Base-by-base conservation (phyloP, 345 rosid genomes). In the Cardamine occulta region DNA sequence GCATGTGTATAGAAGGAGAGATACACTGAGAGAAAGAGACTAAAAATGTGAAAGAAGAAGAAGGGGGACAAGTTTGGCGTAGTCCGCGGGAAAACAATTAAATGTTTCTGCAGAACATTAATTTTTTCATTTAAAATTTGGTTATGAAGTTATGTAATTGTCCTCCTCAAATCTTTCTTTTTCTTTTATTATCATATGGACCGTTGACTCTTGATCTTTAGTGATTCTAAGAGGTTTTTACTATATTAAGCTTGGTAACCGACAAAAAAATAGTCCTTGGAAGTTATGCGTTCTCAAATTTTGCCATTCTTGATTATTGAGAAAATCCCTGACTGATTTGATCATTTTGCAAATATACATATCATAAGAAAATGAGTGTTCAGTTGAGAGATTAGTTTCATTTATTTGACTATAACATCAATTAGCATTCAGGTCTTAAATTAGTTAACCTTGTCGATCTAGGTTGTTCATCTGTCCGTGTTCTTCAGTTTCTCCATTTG, bases 21-120 rank as follows among this genome's bases (percentile, higher is more conserved):
- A 49, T 29, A 28, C 40, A n/a, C 37, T 18, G 14, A 31, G 64
- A 42, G 47, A 69, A 58, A 44, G n/a, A 45, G 64, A 49, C 23
- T 39, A 21, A 21, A 53, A 53, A 21, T 34, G 64, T 51, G 21
- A 39, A 13, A 62, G 66, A 57, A n/a, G 49, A 53, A 56, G 61
- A 17, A 49, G 67, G 77, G 77, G 58, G 81, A 78, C 81, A 72
- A 72, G 80, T 70, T 63, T 70, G 71, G 65, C 80, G 75, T 77
- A 63, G 75, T 53, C 44, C 45, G 54, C 75, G 75, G 67, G 75
- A 58, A 75, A 71, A 31, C 42, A 19, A 59, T 71, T 71, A 71
- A 71, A 71, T 71, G 75, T 5, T 71, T 24, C 10, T 40, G 63
- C 63, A 55, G 53, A 10, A 68, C 40, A 54, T 68, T 68, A 19